phyloP scores from a whole-genome alignment of 1,284 basidiomycete species.

The Veloboletus limbatus region DNA sequence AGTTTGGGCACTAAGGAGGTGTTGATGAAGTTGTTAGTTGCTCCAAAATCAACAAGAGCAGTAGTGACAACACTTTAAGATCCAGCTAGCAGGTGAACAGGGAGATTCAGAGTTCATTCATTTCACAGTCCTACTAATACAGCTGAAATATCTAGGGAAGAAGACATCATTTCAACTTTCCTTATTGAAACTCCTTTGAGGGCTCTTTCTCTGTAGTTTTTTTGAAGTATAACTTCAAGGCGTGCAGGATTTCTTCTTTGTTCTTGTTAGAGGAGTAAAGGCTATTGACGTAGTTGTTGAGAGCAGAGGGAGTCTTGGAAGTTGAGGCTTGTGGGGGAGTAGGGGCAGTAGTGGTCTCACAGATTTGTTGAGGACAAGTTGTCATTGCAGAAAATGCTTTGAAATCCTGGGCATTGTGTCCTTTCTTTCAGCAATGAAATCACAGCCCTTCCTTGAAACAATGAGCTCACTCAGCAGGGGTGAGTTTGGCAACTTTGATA shows the following conservation, averaged over 20 bases:
- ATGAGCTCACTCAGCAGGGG: too few relatives aligned
- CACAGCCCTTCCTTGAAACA: not conserved
- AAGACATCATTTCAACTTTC: not conserved
- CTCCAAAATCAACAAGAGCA: not conserved
- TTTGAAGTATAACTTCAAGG: not conserved
- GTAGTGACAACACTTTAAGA: too few relatives aligned
- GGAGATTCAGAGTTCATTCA: not conserved
- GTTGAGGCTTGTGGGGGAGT: not conserved
- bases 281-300: not conserved
- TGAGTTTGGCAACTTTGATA: too few relatives aligned
- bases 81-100: not conserved
- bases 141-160: too few relatives aligned
- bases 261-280: not conserved
- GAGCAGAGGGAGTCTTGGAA: not conserved
- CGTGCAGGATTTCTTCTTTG: too few relatives aligned
- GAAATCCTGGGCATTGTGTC: not conserved
- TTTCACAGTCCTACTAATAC: not conserved
- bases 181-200: not conserved
- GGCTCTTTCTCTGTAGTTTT: not conserved
- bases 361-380: not conserved
- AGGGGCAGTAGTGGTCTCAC: not conserved
- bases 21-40: not conserved
- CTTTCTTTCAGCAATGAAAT: not conserved
- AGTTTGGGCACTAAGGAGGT: too few relatives aligned
- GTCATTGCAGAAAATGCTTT: not conserved